phyloP scores from a whole-genome alignment of 1,284 basidiomycete species.

The Austroboletus niveus region DNA sequence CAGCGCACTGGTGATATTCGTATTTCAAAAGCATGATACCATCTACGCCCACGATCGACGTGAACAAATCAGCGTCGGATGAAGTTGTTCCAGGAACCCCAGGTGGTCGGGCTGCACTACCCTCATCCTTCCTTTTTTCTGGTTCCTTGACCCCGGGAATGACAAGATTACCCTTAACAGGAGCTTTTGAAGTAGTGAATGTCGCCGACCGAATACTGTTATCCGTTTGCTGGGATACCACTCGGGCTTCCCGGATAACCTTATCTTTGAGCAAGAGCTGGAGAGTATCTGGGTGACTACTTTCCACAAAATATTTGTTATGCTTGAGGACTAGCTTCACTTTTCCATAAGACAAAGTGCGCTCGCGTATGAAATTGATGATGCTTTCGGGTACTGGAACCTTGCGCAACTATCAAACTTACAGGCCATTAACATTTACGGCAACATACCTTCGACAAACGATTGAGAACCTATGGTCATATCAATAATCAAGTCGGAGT shows the following conservation, averaged over 20 bases:
- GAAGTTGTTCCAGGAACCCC: constrained; percentile 35
- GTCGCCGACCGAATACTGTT: constrained; percentile 75
- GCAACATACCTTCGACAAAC: constrained; percentile 73
- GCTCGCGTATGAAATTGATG: constrained; percentile 81
- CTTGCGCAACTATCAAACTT: constrained; percentile 37
- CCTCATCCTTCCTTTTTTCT: constrained; percentile 64
- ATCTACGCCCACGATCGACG: constrained; percentile 90
- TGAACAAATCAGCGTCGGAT: constrained; percentile 77
- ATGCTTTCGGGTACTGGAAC: constrained; percentile 88
- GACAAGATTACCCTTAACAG: constrained; percentile 74
- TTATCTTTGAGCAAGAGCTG: constrained; percentile 84
- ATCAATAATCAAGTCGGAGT: constrained; percentile 10
- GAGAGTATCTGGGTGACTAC: constrained; percentile 87
- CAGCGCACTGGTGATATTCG: constrained; percentile 2
- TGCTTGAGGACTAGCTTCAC: constrained; percentile 96
- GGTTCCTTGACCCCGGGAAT: constrained; percentile 83
- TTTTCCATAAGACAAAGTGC: constrained; percentile 94
- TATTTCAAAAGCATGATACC: constrained; percentile 51
- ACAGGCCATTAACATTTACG: not conserved
- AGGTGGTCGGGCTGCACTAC: constrained; percentile 35
- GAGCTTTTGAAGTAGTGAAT: constrained; percentile 82
- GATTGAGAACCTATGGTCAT: constrained; percentile 67
- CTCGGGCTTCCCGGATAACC: constrained; percentile 79
- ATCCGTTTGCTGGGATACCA: constrained; percentile 59
- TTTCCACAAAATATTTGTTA: constrained; percentile 95